Evolutionary conservation across 108 stramenopile genomes (phyloP), one percentile per base, ranked within the genome.

Genomic region (Fistulifera pelliculosa): DNA sequence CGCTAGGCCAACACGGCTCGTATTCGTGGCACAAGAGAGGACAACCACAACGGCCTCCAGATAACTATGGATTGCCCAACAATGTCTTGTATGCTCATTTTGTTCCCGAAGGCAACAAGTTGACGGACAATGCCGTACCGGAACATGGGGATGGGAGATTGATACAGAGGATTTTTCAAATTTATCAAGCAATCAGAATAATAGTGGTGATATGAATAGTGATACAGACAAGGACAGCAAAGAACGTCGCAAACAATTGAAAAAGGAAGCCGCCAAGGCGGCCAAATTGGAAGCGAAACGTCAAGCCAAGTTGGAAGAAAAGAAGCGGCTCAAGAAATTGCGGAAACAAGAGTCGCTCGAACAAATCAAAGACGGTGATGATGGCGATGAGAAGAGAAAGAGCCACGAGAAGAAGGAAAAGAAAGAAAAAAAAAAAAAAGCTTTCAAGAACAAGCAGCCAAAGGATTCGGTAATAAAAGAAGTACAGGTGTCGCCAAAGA

Each of bases 111-210:
- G 90, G 90, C 2, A 63, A 77, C 18, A 85, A 74, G 28, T 71
- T 83, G 70, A 71, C 74, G 8, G 75, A 49, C 24, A 54, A 66
- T 0, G 52, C 43, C 16, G 15, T 18, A 10, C 22, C 48, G 11
- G 59, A 75, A 41, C 68, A 76, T 52, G 90, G 90, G 15, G 85
- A 87, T 67, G 90, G 90, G 48, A 68, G 85, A 27, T 50, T 41
- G 18, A 91, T 91, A 43, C 84, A 91, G 50, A 85, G 1, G 78
- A 85, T 52, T 91, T 91, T 60, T 84, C 82, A 35, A 80, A 87
- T 70, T 47, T 56, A n/a, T n/a, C n/a, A n/a, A n/a, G n/a, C n/a
- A n/a, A n/a, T n/a, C n/a, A n/a, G n/a, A n/a, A n/a, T n/a, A n/a
- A n/a, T n/a, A n/a, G n/a, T n/a, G n/a, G n/a, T n/a, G n/a, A 57